These are phyloP conservation scores for Calycina marina DNA, from an alignment of 2,329 filamentous ascomycete species.

Conservation along the genomic window DNA sequence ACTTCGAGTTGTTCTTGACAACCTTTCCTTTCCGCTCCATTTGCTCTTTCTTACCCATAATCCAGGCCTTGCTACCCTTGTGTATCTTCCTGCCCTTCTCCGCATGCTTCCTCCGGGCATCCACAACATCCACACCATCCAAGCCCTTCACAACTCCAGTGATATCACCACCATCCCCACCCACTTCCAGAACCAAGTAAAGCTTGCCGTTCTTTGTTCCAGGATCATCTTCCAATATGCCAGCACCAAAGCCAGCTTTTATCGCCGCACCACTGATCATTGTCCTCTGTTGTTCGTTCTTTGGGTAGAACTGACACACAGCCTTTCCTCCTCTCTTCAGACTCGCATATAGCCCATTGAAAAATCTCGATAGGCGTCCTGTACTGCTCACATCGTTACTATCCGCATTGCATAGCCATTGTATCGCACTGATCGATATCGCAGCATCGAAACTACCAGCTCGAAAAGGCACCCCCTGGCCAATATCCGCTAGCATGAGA, in stretches of 20 bases:
- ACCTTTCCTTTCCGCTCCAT: conserved; percentile 92
- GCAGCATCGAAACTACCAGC: conserved; percentile 88
- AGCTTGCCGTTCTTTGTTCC: conserved; percentile 94
- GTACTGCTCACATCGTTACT: conserved; percentile 69
- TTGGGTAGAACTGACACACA: conserved; percentile 96
- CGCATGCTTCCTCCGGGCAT: conserved; percentile 42
- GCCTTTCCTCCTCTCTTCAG: conserved; percentile 74
- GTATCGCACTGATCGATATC: conserved; percentile 88
- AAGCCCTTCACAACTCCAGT: conserved; percentile 80
- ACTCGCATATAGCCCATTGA: conserved; percentile 79
- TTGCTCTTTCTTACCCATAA: conserved; percentile 76
- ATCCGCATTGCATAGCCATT: conserved; percentile 97
- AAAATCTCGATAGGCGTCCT: conserved; percentile 70
- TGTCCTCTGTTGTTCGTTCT: conserved; percentile 77
- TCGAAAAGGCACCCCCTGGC: conserved; percentile 87
- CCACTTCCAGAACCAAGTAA: conserved; percentile 90
- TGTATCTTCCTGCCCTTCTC: conserved; percentile 38
- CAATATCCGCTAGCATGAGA: conserved; percentile 85
- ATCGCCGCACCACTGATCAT: conserved; percentile 91
- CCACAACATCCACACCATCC: conserved; percentile 74
- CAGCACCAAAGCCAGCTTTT: conserved; percentile 87
- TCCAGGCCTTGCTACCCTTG: conserved; percentile 79
- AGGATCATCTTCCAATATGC: conserved; percentile 86
- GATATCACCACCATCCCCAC: conserved; percentile 62
- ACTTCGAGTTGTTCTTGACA: conserved; percentile 83